These are phyloP conservation scores for Penicillium psychrosexuale DNA, from an alignment of 2,329 filamentous ascomycete genomes.

Conservation along the genomic window DNA sequence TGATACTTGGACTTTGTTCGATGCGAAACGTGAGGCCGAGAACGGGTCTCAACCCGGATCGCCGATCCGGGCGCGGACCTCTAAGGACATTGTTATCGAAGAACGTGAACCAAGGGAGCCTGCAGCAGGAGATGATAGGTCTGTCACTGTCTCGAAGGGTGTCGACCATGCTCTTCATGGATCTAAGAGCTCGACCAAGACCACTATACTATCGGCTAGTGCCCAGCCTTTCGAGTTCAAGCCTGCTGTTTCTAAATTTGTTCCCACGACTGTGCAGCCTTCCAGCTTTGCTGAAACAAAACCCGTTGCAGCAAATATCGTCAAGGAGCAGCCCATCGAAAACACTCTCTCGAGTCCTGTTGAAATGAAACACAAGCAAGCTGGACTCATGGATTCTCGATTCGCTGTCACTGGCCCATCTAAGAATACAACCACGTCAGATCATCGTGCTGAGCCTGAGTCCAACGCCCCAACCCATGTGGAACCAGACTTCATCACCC, in stretches of 20 bases:
- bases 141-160: constrained; percentile 4
- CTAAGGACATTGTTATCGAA: constrained; percentile 12
- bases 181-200: constrained; percentile 31
- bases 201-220: constrained; percentile 65
- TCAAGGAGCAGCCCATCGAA: constrained; percentile 16
- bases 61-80: constrained; percentile 32
- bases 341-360: constrained; percentile 3
- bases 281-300: constrained; percentile 14
- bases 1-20: constrained; percentile 59
- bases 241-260: constrained; percentile 32
- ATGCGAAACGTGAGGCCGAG: constrained; percentile 52
- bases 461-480: neutral
- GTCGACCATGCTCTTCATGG: constrained; percentile 19
- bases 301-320: constrained; percentile 10
- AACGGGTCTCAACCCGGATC: constrained; percentile 53
- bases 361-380: constrained; percentile 5
- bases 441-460: constrained; percentile 3
- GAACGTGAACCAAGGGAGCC: constrained; percentile 14
- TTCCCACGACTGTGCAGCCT: constrained; percentile 19
- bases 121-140: neutral
- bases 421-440: constrained; percentile 15
- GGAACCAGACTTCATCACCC: neutral
- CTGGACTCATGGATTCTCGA: constrained; percentile 35
- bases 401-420: constrained; percentile 34
- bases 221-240: constrained; percentile 65